Base-by-base conservation (phyloP, 2,329 filamentous ascomycete species). In the Cladorrhinum sp. region DNA sequence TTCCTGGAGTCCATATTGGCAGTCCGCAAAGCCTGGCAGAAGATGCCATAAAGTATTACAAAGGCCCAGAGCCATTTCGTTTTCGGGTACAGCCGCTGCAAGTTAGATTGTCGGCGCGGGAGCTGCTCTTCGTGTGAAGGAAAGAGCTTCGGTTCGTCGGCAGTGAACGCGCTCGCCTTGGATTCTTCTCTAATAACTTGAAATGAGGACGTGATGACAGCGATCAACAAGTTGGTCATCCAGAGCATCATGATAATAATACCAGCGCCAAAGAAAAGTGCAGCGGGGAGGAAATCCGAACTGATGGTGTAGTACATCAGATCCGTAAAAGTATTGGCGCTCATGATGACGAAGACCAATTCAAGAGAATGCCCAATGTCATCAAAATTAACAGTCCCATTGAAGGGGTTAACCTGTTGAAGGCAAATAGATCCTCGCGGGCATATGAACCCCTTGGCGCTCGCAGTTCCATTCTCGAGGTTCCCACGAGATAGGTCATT, bases 181-280 rank as follows among this genome's bases (percentile, higher is more conserved):
- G 92, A 96, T 73, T 99, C 95, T 77, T 99, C 96, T 65, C 95
- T 86, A 68, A 99, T 99, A 66, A 99, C 91, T 73, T 99, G 95
- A 71, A 99, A 99, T 1, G 93, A 97, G 4, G 95, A 96, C 0
- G 95, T 99, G 72, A 99, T 99, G 69, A 99, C 95, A 2, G 95
- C 95, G 70, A 99, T 96, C 51, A 90, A 75, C 76, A 99, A 84
- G 73, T 97, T 98, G 65, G 96, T 92, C 69, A 99, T 84, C 95
- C 95, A 99, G 54, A 99, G 81, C 79, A 92, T 95, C 81, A 99
- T 85, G 65, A 99, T 91, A 69, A 99, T 87, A 71, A 96, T 93
- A 23, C 83, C 84, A 12, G 82, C 84, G 24, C 81, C 86, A 59
- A 88, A 88, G 70, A 87, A 99, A 2, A 98, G 78, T 1, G 93